Base-by-base conservation (phyloP, 768 basidiomycete species). In the Daedaleopsis sinensis region DNA sequence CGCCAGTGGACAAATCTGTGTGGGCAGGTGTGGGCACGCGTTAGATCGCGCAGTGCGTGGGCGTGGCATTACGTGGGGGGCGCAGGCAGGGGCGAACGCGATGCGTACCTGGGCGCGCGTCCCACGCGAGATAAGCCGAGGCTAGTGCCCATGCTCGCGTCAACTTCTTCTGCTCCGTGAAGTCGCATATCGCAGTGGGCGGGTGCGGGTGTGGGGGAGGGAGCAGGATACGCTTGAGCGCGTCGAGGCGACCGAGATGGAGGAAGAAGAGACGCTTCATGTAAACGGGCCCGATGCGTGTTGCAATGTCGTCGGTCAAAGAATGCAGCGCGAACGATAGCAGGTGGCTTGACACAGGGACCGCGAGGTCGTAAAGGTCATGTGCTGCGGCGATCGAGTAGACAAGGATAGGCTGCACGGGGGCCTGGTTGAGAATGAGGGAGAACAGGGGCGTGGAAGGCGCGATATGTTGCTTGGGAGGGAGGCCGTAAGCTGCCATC, bases 91-190 rank as follows among this genome's bases (percentile, higher is more conserved):
- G 18, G 50, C 51, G 12, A 19, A 46, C 4, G 55, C 39, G n/a
- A 19, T 18, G 72, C 81, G 61, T 68, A 91, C 90, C 91, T 65
- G 90, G 89, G 58, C 89, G 79, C 38, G 89, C 88, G 73, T 92
- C 91, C 91, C 91, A 93, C 11, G 89, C 89, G 8, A 93, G 82
- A 74, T 92, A 92, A 12, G 91, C 91, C 1, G 88, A 85, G 23
- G 91, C 91, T 36, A 93, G 75, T 15, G 91, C 89, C 91, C 91
- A 93, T 6, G 91, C 91, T 48, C 91, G 77, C 12, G 89, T 89
- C 39, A 93, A 68, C 69, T 84, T 90, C 76, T 91, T 92, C 75
- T 93, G 91, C 68, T 91, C 87, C 0, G 80, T 73, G 68, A 88
- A 87, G 71, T 91, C 89, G 66, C 91, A 93, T 21, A 72, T 70